These are phyloP conservation scores for Neurospora sp. DNA, from an alignment of 495 filamentous ascomycete species.

Conservation along the genomic window DNA sequence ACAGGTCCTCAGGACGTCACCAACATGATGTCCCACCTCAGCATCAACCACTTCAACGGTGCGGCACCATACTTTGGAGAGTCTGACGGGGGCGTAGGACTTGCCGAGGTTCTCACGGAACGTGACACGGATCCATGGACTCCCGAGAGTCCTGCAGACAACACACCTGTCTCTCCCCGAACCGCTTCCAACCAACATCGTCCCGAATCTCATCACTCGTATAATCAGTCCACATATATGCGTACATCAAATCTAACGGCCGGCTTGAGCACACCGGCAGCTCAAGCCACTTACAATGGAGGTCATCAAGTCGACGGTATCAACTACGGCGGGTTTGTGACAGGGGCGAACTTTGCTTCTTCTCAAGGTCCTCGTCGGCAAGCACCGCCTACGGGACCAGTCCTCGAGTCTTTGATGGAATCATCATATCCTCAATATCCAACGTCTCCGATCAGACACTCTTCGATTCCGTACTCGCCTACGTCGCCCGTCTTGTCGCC, in stretches of 20 bases:
- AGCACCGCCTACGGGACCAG: neutral
- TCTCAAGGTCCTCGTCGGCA: neutral
- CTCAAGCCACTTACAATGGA: neutral
- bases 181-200: neutral
- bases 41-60: slow-evolving; percentile 13
- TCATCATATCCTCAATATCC: neutral
- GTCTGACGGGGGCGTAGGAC: slow-evolving; percentile 24
- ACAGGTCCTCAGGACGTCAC: slow-evolving; percentile 7
- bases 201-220: neutral
- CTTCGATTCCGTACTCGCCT: neutral
- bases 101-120: slow-evolving; percentile 23
- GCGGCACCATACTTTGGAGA: slow-evolving; percentile 18
- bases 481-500: neutral
- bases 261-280: neutral
- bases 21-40: slow-evolving; percentile 15
- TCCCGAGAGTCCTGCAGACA: neutral
- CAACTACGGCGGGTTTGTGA: neutral
- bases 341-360: neutral
- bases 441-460: neutral
- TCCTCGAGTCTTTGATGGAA: neutral
- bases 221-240: neutral
- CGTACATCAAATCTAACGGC: neutral
- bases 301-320: neutral
- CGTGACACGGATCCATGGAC: slow-evolving; percentile 7
- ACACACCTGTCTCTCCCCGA: neutral